phyloP scores from a whole-genome alignment of 192 early-diverging fungal species.

The Chytriomyces sp. region DNA sequence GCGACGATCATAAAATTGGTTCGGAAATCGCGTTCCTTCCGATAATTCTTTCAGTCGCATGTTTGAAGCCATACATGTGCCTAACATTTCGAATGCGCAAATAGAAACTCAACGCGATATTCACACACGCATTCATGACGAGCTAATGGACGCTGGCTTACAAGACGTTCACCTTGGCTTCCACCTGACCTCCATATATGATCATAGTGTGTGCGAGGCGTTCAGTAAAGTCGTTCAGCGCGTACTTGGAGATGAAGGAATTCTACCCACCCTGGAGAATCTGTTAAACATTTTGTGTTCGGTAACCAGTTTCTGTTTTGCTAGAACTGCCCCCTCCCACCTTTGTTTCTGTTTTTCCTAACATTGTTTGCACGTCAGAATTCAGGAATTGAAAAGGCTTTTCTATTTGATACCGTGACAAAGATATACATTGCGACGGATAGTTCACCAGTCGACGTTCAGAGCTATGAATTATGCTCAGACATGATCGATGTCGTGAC shows the following conservation, averaged over 20 bases:
- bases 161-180: constrained; percentile 82
- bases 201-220: constrained; percentile 93
- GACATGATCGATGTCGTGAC: constrained; percentile 95
- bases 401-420: constrained; percentile 85
- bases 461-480: constrained; percentile 89
- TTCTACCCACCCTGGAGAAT: constrained; percentile 77
- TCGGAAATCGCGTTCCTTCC: not conserved
- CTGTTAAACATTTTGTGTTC: constrained; percentile 91
- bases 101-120: constrained; percentile 90
- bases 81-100: not conserved
- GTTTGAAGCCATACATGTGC: not conserved
- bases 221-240: constrained; percentile 93
- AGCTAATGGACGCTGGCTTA: constrained; percentile 73
- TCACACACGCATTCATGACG: constrained; percentile 88
- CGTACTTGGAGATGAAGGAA: constrained; percentile 70
- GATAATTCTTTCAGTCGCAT: not conserved
- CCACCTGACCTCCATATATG: constrained; percentile 92
- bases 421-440: constrained; percentile 97
- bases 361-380: constrained; percentile 57
- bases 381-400: constrained; percentile 95
- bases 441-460: constrained; percentile 77
- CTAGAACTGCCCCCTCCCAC: not conserved
- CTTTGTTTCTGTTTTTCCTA: not conserved
- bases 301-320: too few relatives aligned
- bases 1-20: constrained; percentile 95